These are phyloP conservation scores for Saturnispora besseyi DNA, from an alignment of 805 yeast genomes.

Conservation along the genomic window DNA sequence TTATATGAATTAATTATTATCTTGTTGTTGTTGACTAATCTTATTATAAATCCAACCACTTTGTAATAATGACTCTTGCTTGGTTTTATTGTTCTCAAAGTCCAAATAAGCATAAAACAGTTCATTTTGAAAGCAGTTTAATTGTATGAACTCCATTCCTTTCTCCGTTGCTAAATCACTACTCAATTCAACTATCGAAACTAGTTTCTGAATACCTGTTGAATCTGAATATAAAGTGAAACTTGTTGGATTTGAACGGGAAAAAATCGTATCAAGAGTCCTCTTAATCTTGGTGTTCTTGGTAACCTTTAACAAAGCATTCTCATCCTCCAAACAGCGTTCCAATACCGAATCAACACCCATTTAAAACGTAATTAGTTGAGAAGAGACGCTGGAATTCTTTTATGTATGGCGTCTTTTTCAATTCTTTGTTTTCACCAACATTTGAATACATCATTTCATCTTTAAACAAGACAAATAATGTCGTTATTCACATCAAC, in stretches of 20 bases:
- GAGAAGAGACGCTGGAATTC: not conserved
- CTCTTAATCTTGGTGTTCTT: constrained; percentile 1
- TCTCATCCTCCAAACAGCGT: not conserved
- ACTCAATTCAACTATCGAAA: constrained; percentile 4
- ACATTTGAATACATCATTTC: not conserved
- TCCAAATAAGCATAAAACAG: constrained; percentile 1
- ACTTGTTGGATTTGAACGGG: not conserved
- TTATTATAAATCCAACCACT: constrained; percentile 3
- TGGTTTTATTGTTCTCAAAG: not conserved
- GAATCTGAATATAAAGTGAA: not conserved
- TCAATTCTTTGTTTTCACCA: not conserved
- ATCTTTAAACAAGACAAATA: not conserved
- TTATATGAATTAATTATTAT: not conserved
- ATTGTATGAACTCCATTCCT: not conserved
- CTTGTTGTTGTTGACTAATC: not conserved
- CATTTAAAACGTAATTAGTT: not conserved
- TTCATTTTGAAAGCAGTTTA: constrained; percentile 2
- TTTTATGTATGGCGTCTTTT: not conserved
- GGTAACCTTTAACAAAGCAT: not conserved
- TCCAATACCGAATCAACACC: not conserved
- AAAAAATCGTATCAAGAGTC: not conserved
- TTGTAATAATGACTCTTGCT: not conserved
- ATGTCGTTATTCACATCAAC: constrained; percentile 16
- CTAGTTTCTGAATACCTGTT: constrained; percentile 4
- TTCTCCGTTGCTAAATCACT: not conserved